Evolutionary conservation across 129 eudicot species (phyloP).

Genomic region (Chrysanthemum seticuspe): DNA sequence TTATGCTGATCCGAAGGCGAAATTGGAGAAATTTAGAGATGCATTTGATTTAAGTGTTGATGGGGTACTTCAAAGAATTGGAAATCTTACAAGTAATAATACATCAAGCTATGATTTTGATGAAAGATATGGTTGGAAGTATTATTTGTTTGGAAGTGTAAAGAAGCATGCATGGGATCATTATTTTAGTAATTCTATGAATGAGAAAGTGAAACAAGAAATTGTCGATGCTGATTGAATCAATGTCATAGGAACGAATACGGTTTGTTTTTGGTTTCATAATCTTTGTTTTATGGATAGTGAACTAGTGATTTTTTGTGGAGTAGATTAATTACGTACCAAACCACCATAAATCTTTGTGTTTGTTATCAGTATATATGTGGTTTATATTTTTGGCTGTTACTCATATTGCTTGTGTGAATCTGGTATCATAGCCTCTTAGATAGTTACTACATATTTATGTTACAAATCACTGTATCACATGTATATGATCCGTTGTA

Average conservation of each 20-base stretch:
- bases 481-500: too few species aligned
- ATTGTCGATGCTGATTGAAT: constrained; percentile 1
- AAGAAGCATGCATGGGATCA: constrained; percentile 75
- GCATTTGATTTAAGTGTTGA: constrained; percentile 73
- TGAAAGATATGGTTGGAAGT: constrained; percentile 72
- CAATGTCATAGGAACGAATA: not conserved
- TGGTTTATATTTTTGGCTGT: too few species aligned
- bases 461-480: too few species aligned
- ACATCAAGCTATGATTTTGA: constrained; percentile 42
- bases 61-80: constrained; percentile 60
- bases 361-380: too few species aligned
- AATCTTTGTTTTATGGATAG: too few species aligned
- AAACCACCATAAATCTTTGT: too few species aligned
- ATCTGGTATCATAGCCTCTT: too few species aligned
- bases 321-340: too few species aligned
- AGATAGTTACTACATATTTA: too few species aligned
- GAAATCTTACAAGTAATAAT: constrained; percentile 36
- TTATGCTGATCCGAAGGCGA: constrained; percentile 68
- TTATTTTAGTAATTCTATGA: constrained; percentile 41
- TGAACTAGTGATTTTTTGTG: too few species aligned
- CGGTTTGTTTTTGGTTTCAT: too few species aligned
- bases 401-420: too few species aligned
- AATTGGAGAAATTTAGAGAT: constrained; percentile 44
- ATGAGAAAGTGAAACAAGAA: constrained; percentile 19
- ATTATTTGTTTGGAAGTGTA: constrained; percentile 52